These are phyloP conservation scores for Hanseniaspora meyeri DNA, from an alignment of 805 yeast genomes.

Conservation along the genomic window DNA sequence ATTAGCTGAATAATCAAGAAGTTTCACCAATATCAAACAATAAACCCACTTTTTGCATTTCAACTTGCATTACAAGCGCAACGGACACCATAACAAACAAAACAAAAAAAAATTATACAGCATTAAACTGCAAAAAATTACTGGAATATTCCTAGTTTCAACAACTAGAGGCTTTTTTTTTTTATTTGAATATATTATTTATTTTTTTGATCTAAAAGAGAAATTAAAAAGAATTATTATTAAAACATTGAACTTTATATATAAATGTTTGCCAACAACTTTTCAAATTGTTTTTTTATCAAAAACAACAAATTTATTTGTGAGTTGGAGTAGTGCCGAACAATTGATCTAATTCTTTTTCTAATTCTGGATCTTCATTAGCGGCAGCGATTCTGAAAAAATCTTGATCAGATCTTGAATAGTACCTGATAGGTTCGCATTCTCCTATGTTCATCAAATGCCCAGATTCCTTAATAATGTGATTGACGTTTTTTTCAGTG, in stretches of 20 bases:
- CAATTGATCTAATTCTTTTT: constrained; percentile 27
- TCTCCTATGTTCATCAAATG: constrained; percentile 20
- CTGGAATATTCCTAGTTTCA: constrained; percentile 14
- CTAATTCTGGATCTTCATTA: constrained; percentile 33
- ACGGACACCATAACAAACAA: background rate
- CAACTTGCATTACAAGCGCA: constrained; percentile 8
- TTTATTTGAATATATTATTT: no score
- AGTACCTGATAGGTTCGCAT: constrained; percentile 33
- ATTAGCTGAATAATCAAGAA: constrained; percentile 2
- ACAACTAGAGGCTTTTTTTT: constrained; percentile 12
- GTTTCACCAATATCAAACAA: no score
- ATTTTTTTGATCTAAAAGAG: background rate
- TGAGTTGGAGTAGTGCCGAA: constrained; percentile 22
- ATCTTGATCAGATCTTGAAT: constrained; percentile 34
- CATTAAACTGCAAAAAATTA: background rate
- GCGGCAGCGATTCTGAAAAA: constrained; percentile 32
- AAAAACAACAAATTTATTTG: background rate
- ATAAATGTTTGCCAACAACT: background rate
- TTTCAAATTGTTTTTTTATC: no score
- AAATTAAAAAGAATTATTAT: background rate
- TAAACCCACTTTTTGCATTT: background rate
- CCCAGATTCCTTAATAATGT: constrained; percentile 27
- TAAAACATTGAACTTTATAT: background rate
- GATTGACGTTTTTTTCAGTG: constrained; percentile 34
- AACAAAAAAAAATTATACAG: background rate